Evolutionary conservation across 2,329 filamentous ascomycete genomes (phyloP).

Genomic region (Shiraia sp.): DNA sequence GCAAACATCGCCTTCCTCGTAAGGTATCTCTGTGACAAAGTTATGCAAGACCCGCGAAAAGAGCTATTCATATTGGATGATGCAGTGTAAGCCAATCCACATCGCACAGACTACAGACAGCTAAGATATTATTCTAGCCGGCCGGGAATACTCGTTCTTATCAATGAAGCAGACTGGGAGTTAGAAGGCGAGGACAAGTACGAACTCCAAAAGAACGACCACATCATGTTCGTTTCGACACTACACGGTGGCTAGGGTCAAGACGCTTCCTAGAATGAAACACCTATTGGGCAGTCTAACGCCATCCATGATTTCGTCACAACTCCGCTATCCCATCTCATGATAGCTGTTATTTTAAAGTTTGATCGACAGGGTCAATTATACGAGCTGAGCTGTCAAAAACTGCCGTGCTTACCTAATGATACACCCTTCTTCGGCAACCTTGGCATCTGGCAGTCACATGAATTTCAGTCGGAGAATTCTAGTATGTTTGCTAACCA

Average conservation of each 20-base stretch:
- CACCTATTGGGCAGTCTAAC: too few relatives aligned
- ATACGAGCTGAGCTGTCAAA: too few relatives aligned
- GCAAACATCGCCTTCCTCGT: conserved; percentile 78
- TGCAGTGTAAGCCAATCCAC: conserved; percentile 69
- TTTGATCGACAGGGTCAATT: too few relatives aligned
- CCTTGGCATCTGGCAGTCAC: background rate
- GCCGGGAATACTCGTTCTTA: conserved; percentile 91
- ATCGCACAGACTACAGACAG: background rate
- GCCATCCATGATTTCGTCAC: too few relatives aligned
- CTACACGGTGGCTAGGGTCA: conserved; percentile 77
- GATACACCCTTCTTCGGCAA: background rate
- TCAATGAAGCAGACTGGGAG: conserved; percentile 99
- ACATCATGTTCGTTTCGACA: conserved; percentile 94
- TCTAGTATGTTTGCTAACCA: too few relatives aligned
- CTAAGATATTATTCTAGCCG: conserved; percentile 60
- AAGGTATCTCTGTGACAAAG: conserved; percentile 73
- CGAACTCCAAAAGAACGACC: conserved; percentile 78
- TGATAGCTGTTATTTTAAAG: too few relatives aligned
- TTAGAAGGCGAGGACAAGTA: conserved; percentile 93
- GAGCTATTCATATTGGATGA: conserved; percentile 88
- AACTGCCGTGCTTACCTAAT: too few relatives aligned
- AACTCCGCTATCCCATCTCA: too few relatives aligned
- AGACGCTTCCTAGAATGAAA: background rate
- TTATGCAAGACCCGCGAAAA: conserved; percentile 82
- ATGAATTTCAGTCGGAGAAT: too few relatives aligned